phyloP scores from a whole-genome alignment of 2,329 filamentous ascomycete genomes.

The Alternaria brassicicola region DNA sequence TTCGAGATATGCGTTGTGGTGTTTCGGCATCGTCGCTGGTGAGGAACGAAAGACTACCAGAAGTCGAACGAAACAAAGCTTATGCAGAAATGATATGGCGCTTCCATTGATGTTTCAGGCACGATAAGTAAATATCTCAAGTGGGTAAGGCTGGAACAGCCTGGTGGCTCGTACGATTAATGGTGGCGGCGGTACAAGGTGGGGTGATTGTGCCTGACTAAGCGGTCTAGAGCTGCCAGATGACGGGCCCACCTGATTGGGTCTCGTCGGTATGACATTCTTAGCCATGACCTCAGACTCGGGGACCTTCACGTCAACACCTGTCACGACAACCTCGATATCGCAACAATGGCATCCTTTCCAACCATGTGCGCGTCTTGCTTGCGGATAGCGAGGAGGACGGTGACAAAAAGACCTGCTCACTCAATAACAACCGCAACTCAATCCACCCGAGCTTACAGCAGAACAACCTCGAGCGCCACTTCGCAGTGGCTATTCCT shows the following conservation, averaged over 20 bases:
- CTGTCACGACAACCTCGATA: not conserved
- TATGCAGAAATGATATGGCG: conserved; percentile 1
- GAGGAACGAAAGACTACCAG: not conserved
- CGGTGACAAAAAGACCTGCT: not conserved
- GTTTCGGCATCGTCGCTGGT: conserved; percentile 30
- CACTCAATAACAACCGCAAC: conserved; percentile 8
- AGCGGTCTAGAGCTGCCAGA: conserved; percentile 20
- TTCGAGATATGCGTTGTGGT: conserved; percentile 31
- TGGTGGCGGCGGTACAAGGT: conserved; percentile 16
- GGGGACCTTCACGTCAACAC: conserved; percentile 1
- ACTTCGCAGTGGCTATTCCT: conserved; percentile 33
- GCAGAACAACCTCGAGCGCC: conserved; percentile 25
- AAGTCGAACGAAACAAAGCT: not conserved
- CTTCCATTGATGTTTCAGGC: conserved; percentile 4
- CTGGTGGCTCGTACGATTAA: conserved; percentile 19
- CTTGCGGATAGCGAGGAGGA: conserved; percentile 29
- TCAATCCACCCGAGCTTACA: conserved; percentile 26
- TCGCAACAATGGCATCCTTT: conserved; percentile 32
- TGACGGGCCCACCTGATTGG: conserved; percentile 17
- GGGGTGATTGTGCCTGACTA: conserved; percentile 20
- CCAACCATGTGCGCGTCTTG: conserved; percentile 41
- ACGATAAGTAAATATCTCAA: conserved; percentile 12
- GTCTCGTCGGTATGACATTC: conserved; percentile 4
- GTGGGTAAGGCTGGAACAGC: conserved; percentile 13
- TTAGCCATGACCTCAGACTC: conserved; percentile 23